Evolutionary conservation across 768 basidiomycete genomes (phyloP).

Genomic region (Leccinum ochraceum): DNA sequence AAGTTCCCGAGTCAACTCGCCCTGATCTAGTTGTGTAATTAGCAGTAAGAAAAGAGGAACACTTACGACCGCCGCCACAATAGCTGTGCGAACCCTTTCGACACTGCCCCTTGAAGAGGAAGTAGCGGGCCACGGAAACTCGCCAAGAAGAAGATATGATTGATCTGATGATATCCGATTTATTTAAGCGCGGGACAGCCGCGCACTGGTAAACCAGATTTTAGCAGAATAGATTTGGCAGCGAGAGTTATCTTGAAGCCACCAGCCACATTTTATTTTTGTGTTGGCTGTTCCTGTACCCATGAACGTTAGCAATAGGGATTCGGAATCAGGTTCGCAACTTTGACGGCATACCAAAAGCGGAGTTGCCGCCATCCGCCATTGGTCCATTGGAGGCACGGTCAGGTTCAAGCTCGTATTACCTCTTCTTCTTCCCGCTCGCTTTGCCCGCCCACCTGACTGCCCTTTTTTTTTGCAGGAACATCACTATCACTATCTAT

Average conservation of each 20-base stretch:
- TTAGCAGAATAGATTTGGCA: neutral
- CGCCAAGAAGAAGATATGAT: no score
- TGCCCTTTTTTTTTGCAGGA: neutral
- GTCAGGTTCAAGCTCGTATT: neutral
- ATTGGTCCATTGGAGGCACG: neutral
- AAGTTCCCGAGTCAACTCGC: neutral
- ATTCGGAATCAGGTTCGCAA: neutral
- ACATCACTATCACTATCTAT: constrained; percentile 23
- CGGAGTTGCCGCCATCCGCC: constrained; percentile 1
- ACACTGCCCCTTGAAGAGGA: no score
- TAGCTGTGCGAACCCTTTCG: no score
- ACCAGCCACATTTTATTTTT: neutral
- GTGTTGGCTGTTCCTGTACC: no score
- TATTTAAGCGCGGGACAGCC: neutral
- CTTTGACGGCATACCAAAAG: neutral
- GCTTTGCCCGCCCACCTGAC: neutral
- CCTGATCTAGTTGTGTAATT: neutral
- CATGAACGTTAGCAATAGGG: no score
- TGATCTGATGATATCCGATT: no score
- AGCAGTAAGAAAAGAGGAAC: neutral
- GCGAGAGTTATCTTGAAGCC: neutral
- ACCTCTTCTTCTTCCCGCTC: constrained; percentile 13
- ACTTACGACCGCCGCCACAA: neutral
- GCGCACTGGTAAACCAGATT: neutral
- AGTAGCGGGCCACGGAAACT: no score